phyloP scores from a whole-genome alignment of 228 moss, liverwort and hornwort genomes.

The Sphagnum magellanicum region DNA sequence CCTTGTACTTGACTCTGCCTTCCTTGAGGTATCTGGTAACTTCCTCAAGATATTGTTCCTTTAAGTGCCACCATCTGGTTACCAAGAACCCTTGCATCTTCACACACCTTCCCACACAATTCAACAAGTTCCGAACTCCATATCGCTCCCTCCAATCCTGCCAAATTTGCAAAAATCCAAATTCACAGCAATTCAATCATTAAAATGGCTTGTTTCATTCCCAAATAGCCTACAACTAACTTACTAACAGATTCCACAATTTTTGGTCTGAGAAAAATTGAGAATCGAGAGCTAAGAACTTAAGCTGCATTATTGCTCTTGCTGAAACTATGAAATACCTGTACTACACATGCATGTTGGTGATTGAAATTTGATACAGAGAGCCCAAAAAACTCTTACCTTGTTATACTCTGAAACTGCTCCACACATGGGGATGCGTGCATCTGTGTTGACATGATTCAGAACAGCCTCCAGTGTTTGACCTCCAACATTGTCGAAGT shows the following conservation, averaged over 20 bases:
- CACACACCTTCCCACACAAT: constrained; percentile 19
- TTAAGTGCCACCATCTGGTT: background rate
- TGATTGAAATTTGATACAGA: background rate
- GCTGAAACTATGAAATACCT: no score
- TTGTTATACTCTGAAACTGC: constrained; percentile 66
- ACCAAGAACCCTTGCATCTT: constrained; percentile 36
- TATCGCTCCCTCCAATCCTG: constrained; percentile 14
- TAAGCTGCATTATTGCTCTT: no score
- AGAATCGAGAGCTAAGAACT: no score
- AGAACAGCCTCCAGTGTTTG: constrained; percentile 68
- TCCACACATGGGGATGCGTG: constrained; percentile 57
- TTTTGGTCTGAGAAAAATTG: no score
- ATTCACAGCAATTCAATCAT: no score
- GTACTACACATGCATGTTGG: no score
- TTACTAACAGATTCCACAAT: no score
- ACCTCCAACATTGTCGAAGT: constrained; percentile 83
- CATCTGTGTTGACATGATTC: constrained; percentile 26
- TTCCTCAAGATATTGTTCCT: constrained; percentile 27
- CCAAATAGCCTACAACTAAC: no score
- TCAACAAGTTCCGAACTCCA: constrained; percentile 27
- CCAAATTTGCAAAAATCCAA: no score
- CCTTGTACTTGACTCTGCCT: constrained; percentile 54
- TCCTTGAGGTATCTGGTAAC: constrained; percentile 38
- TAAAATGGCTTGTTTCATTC: no score
- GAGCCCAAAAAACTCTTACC: constrained; percentile 9